phyloP scores from a whole-genome alignment of 2,329 filamentous ascomycete genomes.

The Scleromitrula shiraiana region DNA sequence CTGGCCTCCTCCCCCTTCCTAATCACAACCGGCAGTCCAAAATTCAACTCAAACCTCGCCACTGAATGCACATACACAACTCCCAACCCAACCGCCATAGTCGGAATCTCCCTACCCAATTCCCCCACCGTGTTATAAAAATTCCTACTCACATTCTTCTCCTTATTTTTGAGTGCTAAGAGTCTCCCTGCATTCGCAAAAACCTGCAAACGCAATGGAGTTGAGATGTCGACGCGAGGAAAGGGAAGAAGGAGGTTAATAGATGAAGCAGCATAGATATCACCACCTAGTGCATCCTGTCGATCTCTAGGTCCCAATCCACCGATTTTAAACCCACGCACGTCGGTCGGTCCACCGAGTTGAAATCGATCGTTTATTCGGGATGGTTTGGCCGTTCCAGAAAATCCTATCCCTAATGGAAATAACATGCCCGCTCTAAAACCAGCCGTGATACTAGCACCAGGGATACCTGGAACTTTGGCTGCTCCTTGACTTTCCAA shows the following conservation, averaged over 20 bases:
- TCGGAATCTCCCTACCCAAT: constrained; percentile 69
- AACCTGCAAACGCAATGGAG: constrained; percentile 76
- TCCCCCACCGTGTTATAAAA: constrained; percentile 56
- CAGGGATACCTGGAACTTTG: constrained; percentile 58
- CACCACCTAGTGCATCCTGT: constrained; percentile 77
- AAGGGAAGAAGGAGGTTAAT: constrained; percentile 80
- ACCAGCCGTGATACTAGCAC: constrained; percentile 69
- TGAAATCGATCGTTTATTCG: constrained; percentile 92
- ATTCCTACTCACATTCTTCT: constrained; percentile 24
- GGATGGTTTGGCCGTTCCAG: constrained; percentile 51
- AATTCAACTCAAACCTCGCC: constrained; percentile 92
- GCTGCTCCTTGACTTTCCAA: constrained; percentile 70
- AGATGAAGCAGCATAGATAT: constrained; percentile 84
- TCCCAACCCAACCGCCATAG: constrained; percentile 77
- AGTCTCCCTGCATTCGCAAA: constrained; percentile 88
- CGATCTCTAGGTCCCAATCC: constrained; percentile 87
- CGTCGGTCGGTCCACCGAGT: constrained; percentile 87
- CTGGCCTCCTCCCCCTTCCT: constrained; percentile 77
- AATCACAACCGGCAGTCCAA: constrained; percentile 76
- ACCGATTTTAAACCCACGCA: constrained; percentile 84
- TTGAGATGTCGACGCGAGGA: constrained; percentile 72
- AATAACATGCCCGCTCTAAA: constrained; percentile 76
- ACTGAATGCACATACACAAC: constrained; percentile 92
- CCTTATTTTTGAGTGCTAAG: constrained; percentile 57
- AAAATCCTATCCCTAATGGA: constrained; percentile 62